Evolutionary conservation across 1,139 yeast genomes (phyloP).

Genomic region (Pichia sp.): DNA sequence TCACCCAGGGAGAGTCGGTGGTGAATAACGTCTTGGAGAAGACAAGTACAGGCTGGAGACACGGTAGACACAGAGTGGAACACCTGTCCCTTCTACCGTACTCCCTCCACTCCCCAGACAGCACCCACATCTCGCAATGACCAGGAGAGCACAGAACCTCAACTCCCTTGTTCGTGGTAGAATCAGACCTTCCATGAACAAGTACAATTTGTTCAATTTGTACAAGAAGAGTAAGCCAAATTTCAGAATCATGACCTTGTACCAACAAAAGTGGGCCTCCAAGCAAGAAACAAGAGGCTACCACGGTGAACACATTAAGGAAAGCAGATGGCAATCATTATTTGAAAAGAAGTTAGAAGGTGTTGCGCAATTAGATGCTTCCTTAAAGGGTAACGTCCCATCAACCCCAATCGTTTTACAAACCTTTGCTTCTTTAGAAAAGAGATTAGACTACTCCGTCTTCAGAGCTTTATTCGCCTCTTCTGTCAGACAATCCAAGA

Average conservation of each 20-base stretch:
- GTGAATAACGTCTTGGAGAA: too few relatives aligned
- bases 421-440: slow-evolving; percentile 85
- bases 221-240: slow-evolving; percentile 62
- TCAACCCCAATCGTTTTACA: slow-evolving; percentile 83
- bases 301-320: slow-evolving; percentile 94
- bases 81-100: too few relatives aligned
- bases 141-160: slow-evolving; percentile 29
- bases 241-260: slow-evolving; percentile 42
- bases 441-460: slow-evolving; percentile 83
- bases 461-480: slow-evolving; percentile 94
- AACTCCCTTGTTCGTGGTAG: slow-evolving; percentile 37
- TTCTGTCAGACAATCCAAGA: slow-evolving; percentile 91
- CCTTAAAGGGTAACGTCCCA: slow-evolving; percentile 59
- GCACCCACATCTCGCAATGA: too few relatives aligned
- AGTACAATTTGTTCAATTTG: slow-evolving; percentile 84
- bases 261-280: slow-evolving; percentile 90
- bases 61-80: too few relatives aligned
- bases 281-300: slow-evolving; percentile 92
- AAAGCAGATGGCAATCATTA: slow-evolving; percentile 70
- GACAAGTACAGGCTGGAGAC: too few relatives aligned
- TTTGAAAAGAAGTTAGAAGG: slow-evolving; percentile 77
- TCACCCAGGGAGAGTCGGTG: too few relatives aligned
- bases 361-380: slow-evolving; percentile 82
- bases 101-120: too few relatives aligned
- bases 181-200: slow-evolving; percentile 90